Evolutionary conservation across 192 early-diverging fungal genomes (phyloP).

Genomic region (Backusella tarrabulga): DNA sequence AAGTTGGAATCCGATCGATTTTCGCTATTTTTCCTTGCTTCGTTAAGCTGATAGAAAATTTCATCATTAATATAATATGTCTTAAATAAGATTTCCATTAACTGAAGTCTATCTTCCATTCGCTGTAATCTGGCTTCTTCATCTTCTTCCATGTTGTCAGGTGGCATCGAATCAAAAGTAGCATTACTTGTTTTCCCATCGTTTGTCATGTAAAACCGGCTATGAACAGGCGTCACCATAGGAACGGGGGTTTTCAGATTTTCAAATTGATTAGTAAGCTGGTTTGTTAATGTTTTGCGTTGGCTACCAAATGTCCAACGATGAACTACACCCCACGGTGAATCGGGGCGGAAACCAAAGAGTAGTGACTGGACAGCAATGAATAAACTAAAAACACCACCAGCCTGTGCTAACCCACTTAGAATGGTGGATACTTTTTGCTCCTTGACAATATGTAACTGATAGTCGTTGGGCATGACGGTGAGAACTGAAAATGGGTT

Average conservation of each 20-base stretch:
- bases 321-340: slow-evolving; percentile 16
- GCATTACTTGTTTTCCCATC: background rate
- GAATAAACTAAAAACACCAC: slow-evolving; percentile 16
- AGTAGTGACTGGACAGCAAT: background rate
- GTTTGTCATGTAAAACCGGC: background rate
- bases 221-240: background rate
- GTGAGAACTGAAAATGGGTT: background rate
- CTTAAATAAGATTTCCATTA: slow-evolving; percentile 11
- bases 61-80: slow-evolving; percentile 16
- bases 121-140: background rate
- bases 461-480: background rate
- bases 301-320: slow-evolving; percentile 2
- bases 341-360: slow-evolving; percentile 16
- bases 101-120: slow-evolving; percentile 13
- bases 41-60: background rate
- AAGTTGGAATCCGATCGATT: background rate
- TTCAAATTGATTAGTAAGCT: background rate
- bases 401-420: background rate
- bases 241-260: background rate
- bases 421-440: slow-evolving; percentile 7
- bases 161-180: background rate
- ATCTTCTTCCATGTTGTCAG: background rate
- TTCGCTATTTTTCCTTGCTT: background rate
- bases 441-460: background rate
- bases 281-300: background rate